phyloP scores from a whole-genome alignment of 73 alveolate genomes.

The Tetrahymena borealis region DNA sequence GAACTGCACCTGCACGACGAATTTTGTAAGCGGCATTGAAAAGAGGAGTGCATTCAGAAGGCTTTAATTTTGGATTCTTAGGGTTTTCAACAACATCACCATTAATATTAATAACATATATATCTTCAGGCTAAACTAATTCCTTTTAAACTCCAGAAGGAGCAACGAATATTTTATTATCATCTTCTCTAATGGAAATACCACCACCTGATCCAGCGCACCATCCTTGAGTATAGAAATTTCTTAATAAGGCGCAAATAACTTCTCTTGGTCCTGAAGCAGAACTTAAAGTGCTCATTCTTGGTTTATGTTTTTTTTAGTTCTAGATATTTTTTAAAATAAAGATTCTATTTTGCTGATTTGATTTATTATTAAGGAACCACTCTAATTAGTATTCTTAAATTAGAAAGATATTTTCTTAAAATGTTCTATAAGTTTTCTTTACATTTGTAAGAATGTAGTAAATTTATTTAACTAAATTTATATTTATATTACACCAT shows the following conservation, averaged over 20 bases:
- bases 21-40: conserved; percentile 3
- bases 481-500: too few species aligned
- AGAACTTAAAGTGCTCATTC: background rate
- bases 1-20: conserved; percentile 16
- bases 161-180: background rate
- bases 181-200: background rate
- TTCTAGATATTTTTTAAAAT: too few species aligned
- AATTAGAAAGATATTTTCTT: too few species aligned
- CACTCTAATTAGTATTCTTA: too few species aligned
- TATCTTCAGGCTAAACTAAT: background rate
- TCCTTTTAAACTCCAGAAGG: background rate
- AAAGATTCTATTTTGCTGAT: too few species aligned
- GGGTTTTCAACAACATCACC: background rate
- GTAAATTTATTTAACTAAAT: too few species aligned
- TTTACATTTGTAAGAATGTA: too few species aligned
- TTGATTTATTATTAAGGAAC: too few species aligned
- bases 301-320: too few species aligned
- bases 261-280: background rate
- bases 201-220: background rate
- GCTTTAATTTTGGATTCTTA: background rate
- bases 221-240: background rate
- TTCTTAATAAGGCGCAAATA: background rate
- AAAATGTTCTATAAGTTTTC: too few species aligned
- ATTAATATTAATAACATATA: background rate
- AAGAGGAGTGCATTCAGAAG: conserved; percentile 12